These are phyloP conservation scores for Nannochloropsis gaditana DNA, from an alignment of 108 stramenopile genomes.

Conservation along the genomic window DNA sequence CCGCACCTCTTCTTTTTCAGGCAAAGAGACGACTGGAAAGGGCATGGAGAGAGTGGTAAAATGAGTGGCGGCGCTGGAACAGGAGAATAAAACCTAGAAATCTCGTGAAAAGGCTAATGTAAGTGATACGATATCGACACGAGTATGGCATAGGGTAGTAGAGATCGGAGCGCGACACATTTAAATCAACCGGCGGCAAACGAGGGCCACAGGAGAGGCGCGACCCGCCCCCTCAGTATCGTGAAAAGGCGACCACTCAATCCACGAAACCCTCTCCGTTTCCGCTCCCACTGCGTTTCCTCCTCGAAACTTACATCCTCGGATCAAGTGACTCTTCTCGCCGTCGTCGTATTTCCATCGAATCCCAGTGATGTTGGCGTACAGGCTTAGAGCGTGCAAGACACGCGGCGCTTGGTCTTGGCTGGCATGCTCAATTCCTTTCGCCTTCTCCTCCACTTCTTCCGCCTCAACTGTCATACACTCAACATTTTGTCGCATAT, in stretches of 20 bases:
- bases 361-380: constrained; percentile 49
- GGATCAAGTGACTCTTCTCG: constrained; percentile 25
- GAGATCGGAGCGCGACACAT: no score
- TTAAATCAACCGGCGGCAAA: no score
- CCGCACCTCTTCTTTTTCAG: constrained; percentile 27
- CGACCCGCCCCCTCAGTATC: no score
- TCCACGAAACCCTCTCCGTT: not conserved
- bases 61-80: no score
- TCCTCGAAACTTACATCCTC: constrained; percentile 1
- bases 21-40: constrained; percentile 22
- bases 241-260: no score
- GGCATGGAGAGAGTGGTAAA: not conserved
- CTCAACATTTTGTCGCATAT: constrained; percentile 5
- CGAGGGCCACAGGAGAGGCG: no score
- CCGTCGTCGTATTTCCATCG: constrained; percentile 48
- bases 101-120: no score
- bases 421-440: constrained; percentile 32
- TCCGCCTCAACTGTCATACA: not conserved
- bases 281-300: not conserved
- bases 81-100: no score
- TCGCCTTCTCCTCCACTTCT: constrained; percentile 3
- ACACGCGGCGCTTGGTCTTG: constrained; percentile 37
- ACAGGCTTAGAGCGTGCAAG: constrained; percentile 42
- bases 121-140: no score
- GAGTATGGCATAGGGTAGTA: no score